Conservation (phyloP, 345 rosid species). For the Salix arbutifolia region DNA sequence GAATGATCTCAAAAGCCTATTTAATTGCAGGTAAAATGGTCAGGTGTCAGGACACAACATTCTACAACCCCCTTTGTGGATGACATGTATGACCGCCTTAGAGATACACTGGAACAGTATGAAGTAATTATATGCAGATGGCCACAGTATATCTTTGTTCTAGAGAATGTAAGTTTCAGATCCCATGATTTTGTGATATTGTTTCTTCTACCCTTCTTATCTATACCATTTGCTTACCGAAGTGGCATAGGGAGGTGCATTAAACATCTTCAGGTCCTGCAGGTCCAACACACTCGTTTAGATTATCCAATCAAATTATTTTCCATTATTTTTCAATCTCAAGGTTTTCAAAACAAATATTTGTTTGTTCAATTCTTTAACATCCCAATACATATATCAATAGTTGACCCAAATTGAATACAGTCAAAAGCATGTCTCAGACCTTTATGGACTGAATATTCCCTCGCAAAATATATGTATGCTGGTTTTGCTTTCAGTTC, state of each 20-base stretch:
- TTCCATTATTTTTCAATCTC: too few relatives aligned
- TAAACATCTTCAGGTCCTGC: too few relatives aligned
- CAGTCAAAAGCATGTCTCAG: too few relatives aligned
- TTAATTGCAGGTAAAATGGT: constrained; percentile 83
- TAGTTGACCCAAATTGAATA: too few relatives aligned
- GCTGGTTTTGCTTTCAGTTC: neutral
- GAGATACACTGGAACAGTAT: constrained; percentile 66
- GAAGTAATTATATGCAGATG: constrained; percentile 91
- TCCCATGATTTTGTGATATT: neutral
- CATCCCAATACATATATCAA: too few relatives aligned
- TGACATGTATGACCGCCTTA: constrained; percentile 84
- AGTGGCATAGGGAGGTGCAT: neutral
- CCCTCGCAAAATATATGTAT: neutral
- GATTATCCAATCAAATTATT: too few relatives aligned
- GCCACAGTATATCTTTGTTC: constrained; percentile 90
- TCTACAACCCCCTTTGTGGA: constrained; percentile 94
- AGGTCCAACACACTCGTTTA: too few relatives aligned
- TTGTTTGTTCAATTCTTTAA: too few relatives aligned
- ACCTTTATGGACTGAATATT: neutral
- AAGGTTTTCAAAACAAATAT: too few relatives aligned
- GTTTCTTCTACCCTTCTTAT: neutral
- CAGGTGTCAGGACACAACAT: constrained; percentile 87
- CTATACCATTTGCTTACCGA: neutral
- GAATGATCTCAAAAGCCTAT: constrained; percentile 13
- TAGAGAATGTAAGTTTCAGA: constrained; percentile 67